Base-by-base conservation (phyloP, 2,329 filamentous ascomycete species). In the Endocalyx cinctus region DNA sequence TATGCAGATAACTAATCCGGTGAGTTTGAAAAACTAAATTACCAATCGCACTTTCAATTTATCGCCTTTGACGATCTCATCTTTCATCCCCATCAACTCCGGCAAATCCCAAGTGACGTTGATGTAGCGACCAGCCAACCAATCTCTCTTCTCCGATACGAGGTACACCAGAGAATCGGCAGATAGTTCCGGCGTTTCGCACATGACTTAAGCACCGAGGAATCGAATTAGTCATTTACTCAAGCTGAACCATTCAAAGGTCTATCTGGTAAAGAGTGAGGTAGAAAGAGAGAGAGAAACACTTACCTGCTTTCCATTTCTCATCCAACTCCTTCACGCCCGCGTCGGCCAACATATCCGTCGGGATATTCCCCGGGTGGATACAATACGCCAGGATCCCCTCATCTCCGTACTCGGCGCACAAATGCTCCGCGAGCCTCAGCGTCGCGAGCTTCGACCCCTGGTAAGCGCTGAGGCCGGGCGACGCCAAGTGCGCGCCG, bases 381-480 rank as follows among this genome's bases (percentile, higher is more conserved):
- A 70, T 48, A 17, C 43, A 46, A 41, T 63, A 66, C 4, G 63
- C 55, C 22, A 69, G 26, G 7, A 70, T 27, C 2, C 63, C 63
- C 18, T 63, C 35, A 3, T 56, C 46, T 4, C 47, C 56, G 39
- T 70, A 64, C 27, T 73, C 71, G 0, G 47, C 45, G 13, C 51
- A 46, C 7, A 70, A 38, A 39, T 63, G 66, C 49, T 75, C 68
- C 2, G 59, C 63, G 29, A 74, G 56, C 8, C 67, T 54, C 17
- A 67, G 31, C 10, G 67, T 48, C 2, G 65, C 70, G 4, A 72
- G 44, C 46, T 74, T 74, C 5, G 54, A 55, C 3, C 50, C 55
- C 35, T 61, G 55, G 41, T 75, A 77, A 1, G 54, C 54, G 41
- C 61, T 63, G 14, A 52, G 23, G 6, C 52, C 51, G 0, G 50